Conservation (phyloP, 208 protist genomes). For the Acanthamoeba lugdunensis region DNA sequence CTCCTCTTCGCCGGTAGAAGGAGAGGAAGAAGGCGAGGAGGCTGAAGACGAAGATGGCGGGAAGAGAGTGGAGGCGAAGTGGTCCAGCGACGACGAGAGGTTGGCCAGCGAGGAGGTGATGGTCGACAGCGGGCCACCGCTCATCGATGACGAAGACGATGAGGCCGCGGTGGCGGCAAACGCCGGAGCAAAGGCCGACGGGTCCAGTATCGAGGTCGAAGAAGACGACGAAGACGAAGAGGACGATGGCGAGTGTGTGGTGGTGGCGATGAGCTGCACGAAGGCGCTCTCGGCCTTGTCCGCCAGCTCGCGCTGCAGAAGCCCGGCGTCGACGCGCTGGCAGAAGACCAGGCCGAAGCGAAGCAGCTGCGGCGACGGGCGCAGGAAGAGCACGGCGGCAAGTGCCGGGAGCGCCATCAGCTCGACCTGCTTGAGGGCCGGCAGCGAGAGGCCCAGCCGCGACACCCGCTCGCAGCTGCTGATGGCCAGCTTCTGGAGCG, state of each 20-base stretch:
- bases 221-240: neutral
- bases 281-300: neutral
- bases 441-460: neutral
- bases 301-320: neutral
- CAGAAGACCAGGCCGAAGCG: conserved; percentile 44
- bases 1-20: neutral
- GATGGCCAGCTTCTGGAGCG: conserved; percentile 32
- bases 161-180: neutral
- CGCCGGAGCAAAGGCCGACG: neutral
- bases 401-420: conserved; percentile 6
- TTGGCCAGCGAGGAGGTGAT: neutral
- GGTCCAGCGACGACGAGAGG: neutral
- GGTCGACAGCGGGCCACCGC: neutral
- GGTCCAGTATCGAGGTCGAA: neutral
- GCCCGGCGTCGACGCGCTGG: neutral
- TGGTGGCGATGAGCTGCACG: neutral
- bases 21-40: neutral
- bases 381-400: neutral
- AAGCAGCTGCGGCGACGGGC: neutral
- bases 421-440: conserved; percentile 29
- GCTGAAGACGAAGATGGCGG: neutral
- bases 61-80: neutral
- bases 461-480: conserved; percentile 37
- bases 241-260: neutral
- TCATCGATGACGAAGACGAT: neutral